Evolutionary conservation across 768 basidiomycete genomes (phyloP), one percentile per base, ranked within the genome.

Genomic region (Roridomyces roridus): DNA sequence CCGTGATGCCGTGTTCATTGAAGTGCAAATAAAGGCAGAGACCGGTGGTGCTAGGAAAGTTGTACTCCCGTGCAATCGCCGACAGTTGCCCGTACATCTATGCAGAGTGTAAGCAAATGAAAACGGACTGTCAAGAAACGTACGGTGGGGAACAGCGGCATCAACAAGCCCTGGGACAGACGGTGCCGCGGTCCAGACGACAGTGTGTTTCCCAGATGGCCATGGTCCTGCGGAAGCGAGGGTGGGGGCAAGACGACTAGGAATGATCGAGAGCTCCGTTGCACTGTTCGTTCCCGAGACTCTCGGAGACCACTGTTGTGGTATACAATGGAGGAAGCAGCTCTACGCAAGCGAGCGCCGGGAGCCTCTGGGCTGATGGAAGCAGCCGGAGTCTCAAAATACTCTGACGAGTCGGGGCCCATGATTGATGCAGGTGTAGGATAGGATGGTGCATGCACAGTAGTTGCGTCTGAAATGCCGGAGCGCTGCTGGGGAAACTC

Each of bases 1-100:
- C 77, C 5, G 77, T 74, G 26, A 80, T 57, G 18, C 86, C 85
- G 40, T 75, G 76, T 46, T 89, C 85, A 18, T 76, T 76, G 55
- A 85, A 78, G 52, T 86, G 87, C 50, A 90, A 77, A 67, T 92
- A 94, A n/a, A 93, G 79, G 68, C 87, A 89, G n/a, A 94, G 67
- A 21, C 92, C 92, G 9, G 81, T 68, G 20, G 81, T 87, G 67
- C 87, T 90, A 0, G 92, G 92, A 62, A 93, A 89, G 66, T 84
- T 88, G 73, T 87, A 93, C 69, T 94, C 91, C 46, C 85, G 83
- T 5, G 91, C 89, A 57, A 94, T 92, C 10, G 90, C 88, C 25
- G 81, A 80, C 29, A 93, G 74, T 70, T 94, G 92, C 15, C 81
- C 85, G 65, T 85, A 86, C 78, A 93, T 83, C 92, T 94, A 47